A percentile compares a stretch with the other conserved stretches of the same genome.
phyloP scores from a whole-genome alignment of 2,329 filamentous ascomycete species.

The Alternaria consortialis region DNA sequence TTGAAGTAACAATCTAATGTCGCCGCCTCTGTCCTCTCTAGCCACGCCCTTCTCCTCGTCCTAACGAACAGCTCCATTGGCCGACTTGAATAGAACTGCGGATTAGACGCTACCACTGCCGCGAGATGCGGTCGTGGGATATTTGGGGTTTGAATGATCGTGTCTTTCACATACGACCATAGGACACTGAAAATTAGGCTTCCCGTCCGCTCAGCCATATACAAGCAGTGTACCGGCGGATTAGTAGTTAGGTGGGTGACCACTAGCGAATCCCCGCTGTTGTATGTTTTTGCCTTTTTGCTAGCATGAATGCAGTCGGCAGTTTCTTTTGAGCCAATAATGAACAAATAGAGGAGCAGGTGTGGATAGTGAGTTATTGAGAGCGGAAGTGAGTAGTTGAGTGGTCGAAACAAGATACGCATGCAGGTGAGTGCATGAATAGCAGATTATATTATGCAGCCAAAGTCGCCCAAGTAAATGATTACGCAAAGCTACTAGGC shows the following conservation, averaged over 20 bases:
- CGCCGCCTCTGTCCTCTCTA: too few species aligned
- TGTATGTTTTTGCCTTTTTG: conserved; percentile 5
- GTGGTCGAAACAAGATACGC: not conserved
- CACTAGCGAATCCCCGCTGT: conserved; percentile 2
- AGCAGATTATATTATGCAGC: not conserved
- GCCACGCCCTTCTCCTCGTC: too few species aligned
- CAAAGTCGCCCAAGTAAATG: not conserved
- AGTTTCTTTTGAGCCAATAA: not conserved
- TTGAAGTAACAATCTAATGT: too few species aligned
- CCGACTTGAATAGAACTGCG: too few species aligned
- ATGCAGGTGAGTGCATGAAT: not conserved
- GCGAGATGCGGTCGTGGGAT: too few species aligned
- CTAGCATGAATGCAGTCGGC: too few species aligned
- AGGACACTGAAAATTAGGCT: conserved; percentile 1
- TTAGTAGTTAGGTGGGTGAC: conserved; percentile 5
- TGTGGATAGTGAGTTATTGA: too few species aligned
- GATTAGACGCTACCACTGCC: too few species aligned
- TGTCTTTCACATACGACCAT: not conserved
- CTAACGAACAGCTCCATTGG: too few species aligned
- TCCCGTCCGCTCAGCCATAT: conserved; percentile 7
- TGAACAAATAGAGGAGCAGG: too few species aligned
- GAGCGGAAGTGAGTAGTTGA: not conserved
- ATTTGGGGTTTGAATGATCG: too few species aligned
- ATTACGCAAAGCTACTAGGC: not conserved
- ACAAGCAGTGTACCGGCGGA: conserved; percentile 5